These are phyloP conservation scores for Emmonsiellopsis sp. DNA, from an alignment of 2,329 filamentous ascomycete genomes.

Conservation along the genomic window DNA sequence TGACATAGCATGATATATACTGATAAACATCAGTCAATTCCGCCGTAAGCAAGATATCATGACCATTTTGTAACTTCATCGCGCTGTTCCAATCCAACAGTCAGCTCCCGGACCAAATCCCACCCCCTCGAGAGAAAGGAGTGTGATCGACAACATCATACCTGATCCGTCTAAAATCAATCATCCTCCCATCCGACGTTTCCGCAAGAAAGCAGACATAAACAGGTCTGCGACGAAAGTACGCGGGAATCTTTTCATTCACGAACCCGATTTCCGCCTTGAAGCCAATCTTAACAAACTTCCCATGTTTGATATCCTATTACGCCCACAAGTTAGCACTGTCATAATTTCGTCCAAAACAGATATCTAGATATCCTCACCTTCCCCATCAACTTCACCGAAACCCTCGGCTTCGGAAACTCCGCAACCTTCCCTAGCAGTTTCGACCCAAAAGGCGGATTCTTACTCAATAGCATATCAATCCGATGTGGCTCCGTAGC, in stretches of 20 bases:
- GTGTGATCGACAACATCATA: slow-evolving; percentile 16
- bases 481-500: slow-evolving; percentile 59
- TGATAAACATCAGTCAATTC: slow-evolving; percentile 46
- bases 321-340: background rate
- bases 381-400: slow-evolving; percentile 41
- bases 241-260: slow-evolving; percentile 53
- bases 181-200: slow-evolving; percentile 56
- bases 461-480: slow-evolving; percentile 65
- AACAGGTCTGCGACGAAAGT: slow-evolving; percentile 56
- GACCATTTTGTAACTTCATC: slow-evolving; percentile 52
- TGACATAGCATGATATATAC: slow-evolving; percentile 57
- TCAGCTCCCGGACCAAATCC: slow-evolving; percentile 8
- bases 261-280: slow-evolving; percentile 60
- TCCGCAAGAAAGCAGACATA: slow-evolving; percentile 67
- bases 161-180: slow-evolving; percentile 58
- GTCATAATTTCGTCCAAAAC: slow-evolving; percentile 24
- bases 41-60: slow-evolving; percentile 52
- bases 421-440: slow-evolving; percentile 53
- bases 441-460: slow-evolving; percentile 72
- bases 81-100: slow-evolving; percentile 39
- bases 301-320: slow-evolving; percentile 26
- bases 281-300: slow-evolving; percentile 49
- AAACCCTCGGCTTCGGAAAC: slow-evolving; percentile 61
- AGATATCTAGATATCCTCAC: slow-evolving; percentile 34
- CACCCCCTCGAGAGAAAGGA: background rate